A percentile compares a stretch with the other conserved stretches of the same genome.
These are phyloP conservation scores for Cladosporium sp. DNA, from an alignment of 2,329 filamentous ascomycete genomes.

Conservation along the genomic window DNA sequence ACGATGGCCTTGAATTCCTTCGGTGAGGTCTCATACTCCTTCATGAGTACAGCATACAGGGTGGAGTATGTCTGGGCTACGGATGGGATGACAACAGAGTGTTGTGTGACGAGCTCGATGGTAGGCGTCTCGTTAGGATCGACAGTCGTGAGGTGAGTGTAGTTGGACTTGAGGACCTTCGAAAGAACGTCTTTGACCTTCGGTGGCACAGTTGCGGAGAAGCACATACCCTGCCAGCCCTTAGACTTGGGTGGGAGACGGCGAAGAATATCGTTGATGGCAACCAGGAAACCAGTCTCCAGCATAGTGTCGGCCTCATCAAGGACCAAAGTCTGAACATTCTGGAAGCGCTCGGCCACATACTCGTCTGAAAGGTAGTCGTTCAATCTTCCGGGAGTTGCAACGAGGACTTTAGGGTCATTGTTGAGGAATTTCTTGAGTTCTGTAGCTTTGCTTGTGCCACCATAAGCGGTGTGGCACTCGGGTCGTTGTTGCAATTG, in stretches of 20 bases:
- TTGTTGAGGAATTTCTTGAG: slow-evolving; percentile 62
- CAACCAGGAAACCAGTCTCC: slow-evolving; percentile 51
- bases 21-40: slow-evolving; percentile 37
- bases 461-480: slow-evolving; percentile 65
- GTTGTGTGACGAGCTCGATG: slow-evolving; percentile 48
- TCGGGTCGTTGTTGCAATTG: slow-evolving; percentile 74
- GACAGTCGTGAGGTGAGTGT: slow-evolving; percentile 41
- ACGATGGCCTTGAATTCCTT: slow-evolving; percentile 44
- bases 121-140: slow-evolving; percentile 43
- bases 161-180: slow-evolving; percentile 40
- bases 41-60: slow-evolving; percentile 42
- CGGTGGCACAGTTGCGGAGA: slow-evolving; percentile 43
- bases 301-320: slow-evolving; percentile 85
- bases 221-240: slow-evolving; percentile 50
- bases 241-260: slow-evolving; percentile 48
- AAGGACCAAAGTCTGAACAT: slow-evolving; percentile 43
- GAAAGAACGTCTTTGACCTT: slow-evolving; percentile 43
- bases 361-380: slow-evolving; percentile 72
- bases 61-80: slow-evolving; percentile 44
- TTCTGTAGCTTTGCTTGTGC: slow-evolving; percentile 75
- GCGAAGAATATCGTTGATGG: slow-evolving; percentile 49
- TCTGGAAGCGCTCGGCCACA: slow-evolving; percentile 43
- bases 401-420: slow-evolving; percentile 83
- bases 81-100: slow-evolving; percentile 36
- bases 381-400: slow-evolving; percentile 78